phyloP scores from a whole-genome alignment of 192 early-diverging fungal species.

The Gonapodya sp. region DNA sequence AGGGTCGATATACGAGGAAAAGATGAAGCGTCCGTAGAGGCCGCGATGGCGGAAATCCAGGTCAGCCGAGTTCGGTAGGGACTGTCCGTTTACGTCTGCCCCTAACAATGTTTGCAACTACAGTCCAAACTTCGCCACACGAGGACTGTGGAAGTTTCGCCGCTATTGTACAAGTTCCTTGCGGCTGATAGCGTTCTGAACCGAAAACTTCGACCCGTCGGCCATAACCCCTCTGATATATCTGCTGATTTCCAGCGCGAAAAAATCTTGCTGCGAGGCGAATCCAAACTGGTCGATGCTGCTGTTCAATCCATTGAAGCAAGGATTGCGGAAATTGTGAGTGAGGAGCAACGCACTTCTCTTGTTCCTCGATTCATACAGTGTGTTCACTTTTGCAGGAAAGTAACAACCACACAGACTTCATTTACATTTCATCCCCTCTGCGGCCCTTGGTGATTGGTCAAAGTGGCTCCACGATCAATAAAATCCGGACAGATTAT shows the following conservation, averaged over 20 bases:
- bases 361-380: not conserved
- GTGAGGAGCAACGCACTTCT: not conserved
- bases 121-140: constrained; percentile 36
- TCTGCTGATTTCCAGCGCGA: not conserved
- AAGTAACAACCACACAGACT: constrained; percentile 22
- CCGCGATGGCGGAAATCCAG: constrained; percentile 27
- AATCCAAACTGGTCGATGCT: not conserved
- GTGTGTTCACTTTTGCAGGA: constrained; percentile 23
- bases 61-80: constrained; percentile 20
- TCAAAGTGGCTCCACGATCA: constrained; percentile 58
- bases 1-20: not conserved
- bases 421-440: constrained; percentile 22
- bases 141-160: constrained; percentile 42
- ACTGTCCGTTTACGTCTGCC: constrained; percentile 23
- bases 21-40: constrained; percentile 20
- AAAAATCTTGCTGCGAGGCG: not conserved
- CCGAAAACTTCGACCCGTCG: not conserved
- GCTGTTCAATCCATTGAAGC: not conserved
- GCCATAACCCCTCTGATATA: not conserved
- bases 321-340: constrained; percentile 14
- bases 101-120: constrained; percentile 20
- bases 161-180: not conserved
- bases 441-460: constrained; percentile 63
- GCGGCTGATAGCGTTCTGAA: constrained; percentile 9
- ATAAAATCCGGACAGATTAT: constrained; percentile 53